phyloP scores from a whole-genome alignment of 2,329 filamentous ascomycete species.

The Claviceps digitariae region DNA sequence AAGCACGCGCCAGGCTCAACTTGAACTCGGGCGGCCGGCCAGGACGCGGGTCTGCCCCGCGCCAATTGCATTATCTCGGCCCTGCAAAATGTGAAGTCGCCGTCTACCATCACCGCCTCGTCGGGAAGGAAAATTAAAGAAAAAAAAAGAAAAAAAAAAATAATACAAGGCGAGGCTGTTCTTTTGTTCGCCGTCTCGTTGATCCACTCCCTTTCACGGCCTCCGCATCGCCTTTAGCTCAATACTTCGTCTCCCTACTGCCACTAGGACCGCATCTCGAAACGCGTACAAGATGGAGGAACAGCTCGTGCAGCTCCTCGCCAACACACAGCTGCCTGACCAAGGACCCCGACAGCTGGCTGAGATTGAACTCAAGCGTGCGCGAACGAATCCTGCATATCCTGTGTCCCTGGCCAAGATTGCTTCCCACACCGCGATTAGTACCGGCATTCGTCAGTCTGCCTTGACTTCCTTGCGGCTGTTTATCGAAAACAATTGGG shows the following conservation, averaged over 20 bases:
- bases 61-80: background rate
- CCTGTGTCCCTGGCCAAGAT: constrained; percentile 70
- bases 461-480: constrained; percentile 68
- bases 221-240: background rate
- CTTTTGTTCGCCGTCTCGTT: background rate
- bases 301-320: constrained; percentile 76
- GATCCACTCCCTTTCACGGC: background rate
- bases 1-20: too few species aligned
- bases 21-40: background rate
- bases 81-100: background rate
- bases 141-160: background rate
- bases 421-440: constrained; percentile 60
- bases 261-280: constrained; percentile 1
- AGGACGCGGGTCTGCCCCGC: constrained; percentile 1
- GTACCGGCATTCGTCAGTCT: constrained; percentile 65
- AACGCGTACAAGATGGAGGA: constrained; percentile 57
- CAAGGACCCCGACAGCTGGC: constrained; percentile 72
- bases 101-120: background rate
- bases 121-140: background rate
- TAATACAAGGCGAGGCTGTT: background rate
- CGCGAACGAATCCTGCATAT: constrained; percentile 57
- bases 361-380: constrained; percentile 65
- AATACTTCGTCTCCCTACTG: background rate
- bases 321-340: constrained; percentile 68
- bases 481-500: constrained; percentile 80